Evolutionary conservation across 306 rosid species (phyloP), one percentile per base, ranked within the genome.

Genomic region (Ceratonia siliqua): DNA sequence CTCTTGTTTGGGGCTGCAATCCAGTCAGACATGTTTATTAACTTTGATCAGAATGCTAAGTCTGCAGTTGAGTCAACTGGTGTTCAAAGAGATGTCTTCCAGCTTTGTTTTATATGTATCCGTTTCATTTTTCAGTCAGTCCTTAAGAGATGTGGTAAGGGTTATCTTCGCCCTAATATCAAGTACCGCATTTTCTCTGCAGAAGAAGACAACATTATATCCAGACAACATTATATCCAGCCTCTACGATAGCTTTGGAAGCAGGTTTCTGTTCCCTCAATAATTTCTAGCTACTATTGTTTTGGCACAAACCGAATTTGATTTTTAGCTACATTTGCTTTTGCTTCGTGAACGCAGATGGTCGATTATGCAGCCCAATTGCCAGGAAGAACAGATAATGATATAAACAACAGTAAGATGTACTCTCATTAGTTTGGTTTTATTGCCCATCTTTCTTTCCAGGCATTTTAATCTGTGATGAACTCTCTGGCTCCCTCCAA

Each of bases 331-430:
- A n/a, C n/a, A n/a, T n/a, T n/a, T n/a, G n/a, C 50, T 5, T 32
- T 49, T 33, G 27, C 25, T 10, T 12, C n/a, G 28, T 42, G 49
- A 14, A 24, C 22, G 35, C 33, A 94, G 97, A 85, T 94, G 98
- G 98, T 94, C 98, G 36, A 87, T 94, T n/a, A 91, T 91, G 98
- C 98, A 36, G 94, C 98, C 49, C 98, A 94, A 76, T 81, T 91
- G 36, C 98, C 97, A 0, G 97, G 96, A 69, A 79, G 98, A 85
- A 94, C 98, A 0, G 98, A 94, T 46, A 94, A 94, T 55, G 98
- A 94, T 75, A 94, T 94, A 75, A 94, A 94, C 88, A 94, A 94
- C 75, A n/a, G n/a, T n/a, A n/a, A n/a, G n/a, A n/a, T n/a, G n/a
- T n/a, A n/a, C n/a, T n/a, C n/a, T n/a, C n/a, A n/a, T n/a, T n/a